Evolutionary conservation across 352 stramenopile species (phyloP), one percentile per base, ranked within the genome.

Genomic region (Aphanomyces astaci): DNA sequence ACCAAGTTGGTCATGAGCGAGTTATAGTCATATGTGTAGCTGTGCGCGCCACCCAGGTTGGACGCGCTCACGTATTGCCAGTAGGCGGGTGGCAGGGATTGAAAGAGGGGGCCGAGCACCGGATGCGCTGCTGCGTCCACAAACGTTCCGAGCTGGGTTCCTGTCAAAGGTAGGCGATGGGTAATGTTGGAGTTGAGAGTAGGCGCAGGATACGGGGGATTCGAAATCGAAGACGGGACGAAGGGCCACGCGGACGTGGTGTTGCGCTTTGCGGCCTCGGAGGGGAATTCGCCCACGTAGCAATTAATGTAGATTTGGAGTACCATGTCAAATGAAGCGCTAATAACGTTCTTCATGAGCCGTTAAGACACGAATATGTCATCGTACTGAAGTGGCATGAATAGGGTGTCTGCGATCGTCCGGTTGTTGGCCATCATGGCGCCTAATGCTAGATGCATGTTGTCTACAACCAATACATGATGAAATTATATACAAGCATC

Each of bases 281-380:
- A 39, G 25, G 51, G 17, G 24, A 59, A 59, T 59, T 60, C 51
- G 27, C 62, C 62, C 4, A 68, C 1, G 51, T 68, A 68, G 28
- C 62, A 68, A 10, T 57, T 51, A 17, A 68, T 59, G 51, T 68
- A 68, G 13, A 68, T 27, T 60, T 68, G 62, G 19, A 68, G 33
- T 25, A 68, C 54, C 43, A 68, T 39, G 51, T 68, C 62, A 9
- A 68, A 3, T 3, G 62, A 30, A 3, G 62, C 62, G 39, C 62
- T 68, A 52, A 30, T 19, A 11, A 65, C 11, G n/a, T 5, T 53
- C 7, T 30, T 17, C 7, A 43, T 43, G 11, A 65, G 57, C 11
- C 13, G 15, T 53, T 17, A 1, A 7, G 22, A n/a, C 4, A 59
- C n/a, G 30, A 17, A 11, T 32, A 7, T 9, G 19, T 24, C 17